Percentiles rank a stretch among this genome's conserved stretches.
Conservation (phyloP, 345 rosid species). For the Eucalyptus virginea region DNA sequence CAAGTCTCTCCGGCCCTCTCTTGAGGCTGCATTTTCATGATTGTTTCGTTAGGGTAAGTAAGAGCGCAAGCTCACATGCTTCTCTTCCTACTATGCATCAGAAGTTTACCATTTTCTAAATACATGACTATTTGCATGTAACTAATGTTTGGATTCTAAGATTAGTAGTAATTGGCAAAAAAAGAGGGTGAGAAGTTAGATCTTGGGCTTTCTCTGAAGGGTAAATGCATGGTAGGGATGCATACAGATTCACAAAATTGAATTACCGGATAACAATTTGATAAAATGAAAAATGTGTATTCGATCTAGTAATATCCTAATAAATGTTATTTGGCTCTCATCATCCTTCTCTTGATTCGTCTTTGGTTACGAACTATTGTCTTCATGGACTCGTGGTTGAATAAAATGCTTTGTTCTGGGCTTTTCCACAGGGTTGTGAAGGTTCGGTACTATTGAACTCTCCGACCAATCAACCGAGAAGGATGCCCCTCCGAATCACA, state of each 20-base stretch:
- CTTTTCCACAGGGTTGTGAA: constrained; percentile 56
- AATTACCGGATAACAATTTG: too few relatives aligned
- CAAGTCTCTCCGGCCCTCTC: constrained; percentile 44
- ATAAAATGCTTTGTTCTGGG: background rate
- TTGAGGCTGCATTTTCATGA: constrained; percentile 77
- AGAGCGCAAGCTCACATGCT: too few relatives aligned
- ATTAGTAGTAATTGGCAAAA: background rate
- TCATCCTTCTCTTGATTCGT: background rate
- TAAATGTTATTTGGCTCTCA: background rate
- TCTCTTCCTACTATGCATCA: background rate
- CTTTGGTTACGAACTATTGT: background rate
- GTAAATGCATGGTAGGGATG: too few relatives aligned
- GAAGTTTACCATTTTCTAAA: background rate
- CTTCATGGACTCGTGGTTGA: background rate
- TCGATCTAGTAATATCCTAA: too few relatives aligned
- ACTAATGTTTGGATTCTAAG: background rate
- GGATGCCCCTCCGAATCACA: constrained; percentile 25
- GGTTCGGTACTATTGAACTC: constrained; percentile 62
- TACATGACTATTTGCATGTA: background rate
- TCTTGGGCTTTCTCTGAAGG: too few relatives aligned
- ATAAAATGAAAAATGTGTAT: too few relatives aligned
- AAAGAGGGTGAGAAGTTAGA: too few relatives aligned
- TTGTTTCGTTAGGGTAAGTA: constrained; percentile 56
- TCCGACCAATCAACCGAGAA: constrained; percentile 37
- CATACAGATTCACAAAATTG: too few relatives aligned